Percentiles rank a stretch among this genome's conserved stretches.
Evolutionary conservation across 148 eudicot genomes (phyloP).

Genomic region (Silene latifolia): DNA sequence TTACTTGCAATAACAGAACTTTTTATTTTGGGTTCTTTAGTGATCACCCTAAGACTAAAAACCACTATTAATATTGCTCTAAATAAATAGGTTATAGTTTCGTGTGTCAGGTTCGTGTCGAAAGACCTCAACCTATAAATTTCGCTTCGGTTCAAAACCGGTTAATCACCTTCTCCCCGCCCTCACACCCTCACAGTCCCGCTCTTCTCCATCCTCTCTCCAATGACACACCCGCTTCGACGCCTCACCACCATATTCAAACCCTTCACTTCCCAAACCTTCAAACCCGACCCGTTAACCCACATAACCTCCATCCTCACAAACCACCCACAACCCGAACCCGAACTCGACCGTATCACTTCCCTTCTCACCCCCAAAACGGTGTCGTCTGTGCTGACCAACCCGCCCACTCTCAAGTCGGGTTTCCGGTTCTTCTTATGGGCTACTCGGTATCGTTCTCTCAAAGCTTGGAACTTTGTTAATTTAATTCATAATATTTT

Average conservation of each 20-base stretch:
- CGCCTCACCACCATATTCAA: neutral
- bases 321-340: conserved; percentile 36
- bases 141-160: no score
- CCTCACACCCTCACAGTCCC: no score
- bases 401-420: conserved; percentile 29
- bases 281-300: conserved; percentile 21
- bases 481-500: neutral
- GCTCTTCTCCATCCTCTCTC: neutral
- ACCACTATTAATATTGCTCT: no score
- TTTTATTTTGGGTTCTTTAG: no score
- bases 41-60: no score
- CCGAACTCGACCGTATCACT: conserved; percentile 37
- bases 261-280: no score
- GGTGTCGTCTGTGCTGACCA: conserved; percentile 36
- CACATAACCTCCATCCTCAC: conserved; percentile 35
- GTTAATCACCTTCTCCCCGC: no score
- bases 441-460: conserved; percentile 33
- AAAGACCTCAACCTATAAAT: no score
- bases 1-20: no score
- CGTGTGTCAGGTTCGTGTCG: no score
- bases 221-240: neutral
- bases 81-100: no score
- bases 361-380: conserved; percentile 25
- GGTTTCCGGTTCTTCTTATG: conserved; percentile 73
- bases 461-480: neutral